Conservation (phyloP, 352 stramenopile species). For the Pythium aquatile region DNA sequence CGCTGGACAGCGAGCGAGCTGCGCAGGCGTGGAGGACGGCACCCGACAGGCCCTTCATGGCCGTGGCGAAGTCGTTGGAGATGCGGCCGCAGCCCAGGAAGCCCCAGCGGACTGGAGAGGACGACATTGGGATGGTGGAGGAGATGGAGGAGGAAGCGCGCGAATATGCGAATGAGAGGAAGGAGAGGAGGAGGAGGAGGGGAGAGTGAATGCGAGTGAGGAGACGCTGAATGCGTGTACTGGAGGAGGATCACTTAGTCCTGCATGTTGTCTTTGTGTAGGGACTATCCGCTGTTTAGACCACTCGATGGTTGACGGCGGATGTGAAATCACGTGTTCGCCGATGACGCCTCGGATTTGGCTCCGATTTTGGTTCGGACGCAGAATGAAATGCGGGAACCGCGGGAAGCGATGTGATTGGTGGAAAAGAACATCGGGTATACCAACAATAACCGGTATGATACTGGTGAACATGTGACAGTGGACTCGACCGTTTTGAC, state of each 20-base stretch:
- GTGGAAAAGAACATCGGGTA: not conserved
- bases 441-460: not conserved
- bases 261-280: too few relatives aligned
- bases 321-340: not conserved
- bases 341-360: not conserved
- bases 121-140: not conserved
- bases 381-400: not conserved
- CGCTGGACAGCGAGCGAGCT: slow-evolving; percentile 39
- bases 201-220: not conserved
- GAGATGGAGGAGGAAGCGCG: not conserved
- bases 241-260: too few relatives aligned
- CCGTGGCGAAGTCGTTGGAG: slow-evolving; percentile 50
- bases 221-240: not conserved
- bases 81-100: slow-evolving; percentile 71
- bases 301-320: not conserved
- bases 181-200: not conserved
- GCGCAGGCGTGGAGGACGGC: slow-evolving; percentile 46
- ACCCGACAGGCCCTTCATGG: slow-evolving; percentile 30
- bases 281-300: not conserved
- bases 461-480: too few relatives aligned
- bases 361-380: not conserved
- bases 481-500: not conserved
- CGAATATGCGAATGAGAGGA: not conserved
- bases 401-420: not conserved
- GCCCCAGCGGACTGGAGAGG: slow-evolving; percentile 44